Evolutionary conservation across 225 moss, liverwort and hornwort genomes (phyloP).

Genomic region (Sphagnum contortum): DNA sequence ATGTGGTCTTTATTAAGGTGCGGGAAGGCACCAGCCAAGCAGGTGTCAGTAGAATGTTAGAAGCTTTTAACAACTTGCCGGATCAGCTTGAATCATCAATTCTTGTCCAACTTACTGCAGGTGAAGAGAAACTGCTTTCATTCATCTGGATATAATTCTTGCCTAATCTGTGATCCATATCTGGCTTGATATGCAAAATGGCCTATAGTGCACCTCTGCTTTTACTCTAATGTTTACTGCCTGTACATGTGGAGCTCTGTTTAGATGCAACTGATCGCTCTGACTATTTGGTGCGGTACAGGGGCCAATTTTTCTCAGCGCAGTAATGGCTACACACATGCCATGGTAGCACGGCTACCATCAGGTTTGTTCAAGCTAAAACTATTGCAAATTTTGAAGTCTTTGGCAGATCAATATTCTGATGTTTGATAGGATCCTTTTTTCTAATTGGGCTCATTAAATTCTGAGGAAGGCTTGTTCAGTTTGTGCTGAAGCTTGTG

Average conservation of each 20-base stretch:
- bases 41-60: slow-evolving; percentile 45
- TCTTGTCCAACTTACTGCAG: slow-evolving; percentile 77
- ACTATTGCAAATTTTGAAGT: no score
- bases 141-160: background rate
- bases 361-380: slow-evolving; percentile 47
- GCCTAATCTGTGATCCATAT: background rate
- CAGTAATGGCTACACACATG: slow-evolving; percentile 53
- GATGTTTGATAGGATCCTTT: no score
- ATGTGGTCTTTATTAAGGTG: slow-evolving; percentile 66
- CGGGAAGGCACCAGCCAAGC: slow-evolving; percentile 49
- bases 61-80: slow-evolving; percentile 46
- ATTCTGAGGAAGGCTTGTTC: no score
- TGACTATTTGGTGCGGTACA: slow-evolving; percentile 8
- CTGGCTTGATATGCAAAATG: no score
- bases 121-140: slow-evolving; percentile 11
- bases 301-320: slow-evolving; percentile 45
- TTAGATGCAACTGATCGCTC: background rate
- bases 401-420: no score
- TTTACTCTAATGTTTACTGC: no score
- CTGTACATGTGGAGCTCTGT: no score
- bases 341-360: slow-evolving; percentile 58
- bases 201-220: no score
- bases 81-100: slow-evolving; percentile 52
- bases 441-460: no score
- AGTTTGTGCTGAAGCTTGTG: no score